Evolutionary conservation across 2,329 filamentous ascomycete genomes (phyloP).

Genomic region (Metarhizium anisopliae): DNA sequence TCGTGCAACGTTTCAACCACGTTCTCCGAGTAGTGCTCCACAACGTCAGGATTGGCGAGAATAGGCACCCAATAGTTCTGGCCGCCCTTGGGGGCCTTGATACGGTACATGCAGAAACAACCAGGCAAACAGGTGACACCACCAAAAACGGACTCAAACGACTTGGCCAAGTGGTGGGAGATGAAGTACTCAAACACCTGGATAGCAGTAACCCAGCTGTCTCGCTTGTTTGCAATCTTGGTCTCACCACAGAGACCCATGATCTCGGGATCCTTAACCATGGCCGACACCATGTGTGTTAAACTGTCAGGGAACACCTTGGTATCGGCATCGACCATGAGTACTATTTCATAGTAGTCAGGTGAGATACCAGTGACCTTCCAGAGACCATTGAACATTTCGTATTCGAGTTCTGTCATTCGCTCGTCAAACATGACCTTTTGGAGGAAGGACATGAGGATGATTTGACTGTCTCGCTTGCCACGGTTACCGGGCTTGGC

Average conservation of each 20-base stretch:
- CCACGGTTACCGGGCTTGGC: slow-evolving; percentile 93
- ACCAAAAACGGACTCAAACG: slow-evolving; percentile 96
- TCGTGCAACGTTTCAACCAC: slow-evolving; percentile 97
- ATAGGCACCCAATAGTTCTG: slow-evolving; percentile 99
- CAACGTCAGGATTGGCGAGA: slow-evolving; percentile 93
- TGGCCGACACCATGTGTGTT: slow-evolving; percentile 97
- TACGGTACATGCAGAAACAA: slow-evolving; percentile 99
- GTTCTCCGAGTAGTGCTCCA: slow-evolving; percentile 98
- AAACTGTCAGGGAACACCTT: slow-evolving; percentile 98
- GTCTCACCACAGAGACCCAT: slow-evolving; percentile 99
- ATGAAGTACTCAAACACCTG: slow-evolving; percentile 99
- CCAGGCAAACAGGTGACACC: slow-evolving; percentile 97
- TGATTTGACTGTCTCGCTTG: slow-evolving; percentile 98
- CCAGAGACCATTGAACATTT: slow-evolving; percentile 99
- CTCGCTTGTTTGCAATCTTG: slow-evolving; percentile 97
- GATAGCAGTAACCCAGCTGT: slow-evolving; percentile 93
- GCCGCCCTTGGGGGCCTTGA: slow-evolving; percentile 96
- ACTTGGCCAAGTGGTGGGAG: slow-evolving; percentile 92
- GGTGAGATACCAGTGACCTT: slow-evolving; percentile 97
- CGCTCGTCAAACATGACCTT: slow-evolving; percentile 99
- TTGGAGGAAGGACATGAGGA: slow-evolving; percentile 97
- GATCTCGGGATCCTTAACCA: slow-evolving; percentile 98
- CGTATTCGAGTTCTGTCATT: slow-evolving; percentile 98
- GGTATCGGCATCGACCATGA: slow-evolving; percentile 99
- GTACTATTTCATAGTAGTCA: slow-evolving; percentile 93